phyloP scores from a whole-genome alignment of 441 rosid genomes.

The Gossypium davidsonii region DNA sequence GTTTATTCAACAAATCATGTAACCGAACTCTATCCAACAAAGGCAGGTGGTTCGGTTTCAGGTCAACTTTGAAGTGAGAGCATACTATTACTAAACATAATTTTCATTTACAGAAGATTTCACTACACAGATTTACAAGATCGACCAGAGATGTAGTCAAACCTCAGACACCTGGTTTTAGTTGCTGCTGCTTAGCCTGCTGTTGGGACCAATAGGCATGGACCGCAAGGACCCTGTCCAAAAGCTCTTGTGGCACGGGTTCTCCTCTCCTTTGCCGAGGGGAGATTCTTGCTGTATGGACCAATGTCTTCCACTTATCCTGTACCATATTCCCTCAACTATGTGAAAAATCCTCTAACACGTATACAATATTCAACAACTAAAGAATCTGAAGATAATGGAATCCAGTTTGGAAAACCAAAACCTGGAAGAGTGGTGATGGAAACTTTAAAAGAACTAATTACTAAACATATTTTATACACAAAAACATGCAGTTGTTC shows the following conservation, averaged over 20 bases:
- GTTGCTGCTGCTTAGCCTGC: conserved; percentile 44
- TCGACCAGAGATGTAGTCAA: neutral
- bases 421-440: neutral
- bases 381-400: neutral
- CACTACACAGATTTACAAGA: neutral
- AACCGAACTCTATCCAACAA: conserved; percentile 1
- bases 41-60: neutral
- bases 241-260: conserved; percentile 75
- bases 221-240: conserved; percentile 73
- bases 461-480: no score
- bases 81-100: neutral
- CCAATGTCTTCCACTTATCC: conserved; percentile 92
- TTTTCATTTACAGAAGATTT: neutral
- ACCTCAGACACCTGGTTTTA: conserved; percentile 19
- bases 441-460: neutral
- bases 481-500: no score
- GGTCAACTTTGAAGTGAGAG: conserved; percentile 4
- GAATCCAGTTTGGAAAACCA: neutral
- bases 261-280: conserved; percentile 91
- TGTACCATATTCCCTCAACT: conserved; percentile 17
- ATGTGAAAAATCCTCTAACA: neutral
- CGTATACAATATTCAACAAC: neutral
- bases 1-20: conserved; percentile 11
- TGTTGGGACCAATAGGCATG: conserved; percentile 71
- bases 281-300: conserved; percentile 82